Conservation (phyloP, 139 green algal species). For the Eudorina sp. region DNA sequence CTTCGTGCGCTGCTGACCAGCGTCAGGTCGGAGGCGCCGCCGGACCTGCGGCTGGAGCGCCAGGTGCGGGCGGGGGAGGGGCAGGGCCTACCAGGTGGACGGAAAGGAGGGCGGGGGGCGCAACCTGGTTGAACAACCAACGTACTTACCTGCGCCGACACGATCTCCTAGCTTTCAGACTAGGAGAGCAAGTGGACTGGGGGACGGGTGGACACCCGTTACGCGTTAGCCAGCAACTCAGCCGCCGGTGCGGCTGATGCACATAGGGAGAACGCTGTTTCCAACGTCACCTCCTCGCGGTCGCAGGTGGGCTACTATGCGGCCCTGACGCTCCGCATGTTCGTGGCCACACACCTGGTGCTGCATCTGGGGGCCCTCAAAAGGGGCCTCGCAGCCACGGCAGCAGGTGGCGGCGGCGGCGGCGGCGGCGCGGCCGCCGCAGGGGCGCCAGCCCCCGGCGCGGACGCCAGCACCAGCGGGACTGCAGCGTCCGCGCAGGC, state of each 20-base stretch:
- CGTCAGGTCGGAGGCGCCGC: not conserved
- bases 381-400: not conserved
- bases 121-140: no score
- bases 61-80: conserved; percentile 56
- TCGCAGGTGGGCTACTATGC: conserved; percentile 68
- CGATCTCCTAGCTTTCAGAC: no score
- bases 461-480: not conserved
- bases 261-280: no score
- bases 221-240: no score
- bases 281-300: not conserved
- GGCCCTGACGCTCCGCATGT: conserved; percentile 71
- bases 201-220: no score
- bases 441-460: no score
- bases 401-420: not conserved
- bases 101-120: not conserved
- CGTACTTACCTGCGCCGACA: no score
- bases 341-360: conserved; percentile 73
- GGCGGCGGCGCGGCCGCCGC: not conserved
- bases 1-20: conserved; percentile 55
- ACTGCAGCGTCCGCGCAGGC: not conserved
- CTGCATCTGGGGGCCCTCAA: conserved; percentile 60
- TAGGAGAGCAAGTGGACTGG: no score
- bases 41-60: conserved; percentile 58
- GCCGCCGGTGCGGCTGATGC: no score
- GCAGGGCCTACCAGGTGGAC: not conserved